These are phyloP conservation scores for Wickerhamomyces sp. DNA, from an alignment of 1,139 yeast genomes.

Conservation along the genomic window DNA sequence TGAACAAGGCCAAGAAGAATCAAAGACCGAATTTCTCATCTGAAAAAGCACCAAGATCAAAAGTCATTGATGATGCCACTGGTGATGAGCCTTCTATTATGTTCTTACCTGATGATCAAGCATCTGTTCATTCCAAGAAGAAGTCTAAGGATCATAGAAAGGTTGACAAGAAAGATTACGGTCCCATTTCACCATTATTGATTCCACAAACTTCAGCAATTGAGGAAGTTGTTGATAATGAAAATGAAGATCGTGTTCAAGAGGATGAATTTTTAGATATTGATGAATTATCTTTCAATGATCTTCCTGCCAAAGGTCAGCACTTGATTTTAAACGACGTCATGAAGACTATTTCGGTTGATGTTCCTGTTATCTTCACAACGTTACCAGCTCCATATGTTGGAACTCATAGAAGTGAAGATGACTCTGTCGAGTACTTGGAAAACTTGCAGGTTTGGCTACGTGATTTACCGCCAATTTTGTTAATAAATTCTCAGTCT, in stretches of 20 bases:
- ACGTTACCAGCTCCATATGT: conserved; percentile 85
- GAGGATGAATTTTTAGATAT: conserved; percentile 27
- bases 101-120: conserved; percentile 36
- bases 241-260: conserved; percentile 16
- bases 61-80: conserved; percentile 61
- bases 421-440: conserved; percentile 68
- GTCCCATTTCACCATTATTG: conserved; percentile 3
- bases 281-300: conserved; percentile 59
- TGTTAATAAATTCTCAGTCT: conserved; percentile 83
- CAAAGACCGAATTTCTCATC: conserved; percentile 71
- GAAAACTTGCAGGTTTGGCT: conserved; percentile 78
- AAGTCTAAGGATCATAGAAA: conserved; percentile 3
- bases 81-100: conserved; percentile 56
- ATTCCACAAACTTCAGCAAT: conserved; percentile 1
- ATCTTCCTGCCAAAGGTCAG: conserved; percentile 86
- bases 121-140: conserved; percentile 3
- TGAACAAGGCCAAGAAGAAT: conserved; percentile 28
- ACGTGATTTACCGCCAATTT: conserved; percentile 71
- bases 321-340: conserved; percentile 82
- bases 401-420: conserved; percentile 70
- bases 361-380: conserved; percentile 67
- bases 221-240: conserved; percentile 15
- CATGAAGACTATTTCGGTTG: conserved; percentile 59
- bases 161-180: not conserved
- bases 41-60: conserved; percentile 70